phyloP scores from a whole-genome alignment of 202 grass and related monocot species.

The Elaeis oleifera region DNA sequence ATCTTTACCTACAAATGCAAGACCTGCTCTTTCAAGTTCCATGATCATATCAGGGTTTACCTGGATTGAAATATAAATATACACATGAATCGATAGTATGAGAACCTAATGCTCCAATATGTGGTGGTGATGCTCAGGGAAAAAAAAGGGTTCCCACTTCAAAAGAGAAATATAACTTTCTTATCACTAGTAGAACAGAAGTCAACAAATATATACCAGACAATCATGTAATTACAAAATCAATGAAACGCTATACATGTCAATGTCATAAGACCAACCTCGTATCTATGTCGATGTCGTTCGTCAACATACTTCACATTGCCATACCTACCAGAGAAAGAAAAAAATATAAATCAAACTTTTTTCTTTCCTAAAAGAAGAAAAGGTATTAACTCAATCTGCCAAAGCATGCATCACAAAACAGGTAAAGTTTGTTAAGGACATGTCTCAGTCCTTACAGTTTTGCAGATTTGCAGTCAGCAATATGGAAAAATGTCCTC shows the following conservation, averaged over 20 bases:
- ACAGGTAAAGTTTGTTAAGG: background rate
- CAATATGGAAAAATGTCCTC: background rate
- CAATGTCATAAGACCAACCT: conserved; percentile 1
- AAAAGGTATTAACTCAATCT: no score
- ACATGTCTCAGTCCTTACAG: background rate
- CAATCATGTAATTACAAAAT: no score
- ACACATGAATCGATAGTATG: background rate
- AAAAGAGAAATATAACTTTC: no score
- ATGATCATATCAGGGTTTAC: conserved; percentile 87
- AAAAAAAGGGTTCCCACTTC: no score
- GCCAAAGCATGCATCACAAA: background rate
- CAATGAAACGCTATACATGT: background rate
- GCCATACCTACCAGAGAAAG: conserved; percentile 2
- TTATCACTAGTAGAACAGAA: no score
- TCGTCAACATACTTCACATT: conserved; percentile 1
- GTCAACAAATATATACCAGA: no score
- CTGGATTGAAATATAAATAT: conserved; percentile 25
- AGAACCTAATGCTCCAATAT: background rate
- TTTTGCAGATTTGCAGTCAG: conserved; percentile 11
- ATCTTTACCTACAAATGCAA: conserved; percentile 89
- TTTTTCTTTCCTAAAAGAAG: no score
- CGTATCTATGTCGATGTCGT: conserved; percentile 9
- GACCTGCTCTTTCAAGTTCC: conserved; percentile 70
- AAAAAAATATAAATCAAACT: background rate
- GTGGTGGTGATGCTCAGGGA: no score